Evolutionary conservation across 495 filamentous ascomycete species (phyloP), one percentile per base, ranked within the genome.

Genomic region (Podospora bellae-mahoneyi): DNA sequence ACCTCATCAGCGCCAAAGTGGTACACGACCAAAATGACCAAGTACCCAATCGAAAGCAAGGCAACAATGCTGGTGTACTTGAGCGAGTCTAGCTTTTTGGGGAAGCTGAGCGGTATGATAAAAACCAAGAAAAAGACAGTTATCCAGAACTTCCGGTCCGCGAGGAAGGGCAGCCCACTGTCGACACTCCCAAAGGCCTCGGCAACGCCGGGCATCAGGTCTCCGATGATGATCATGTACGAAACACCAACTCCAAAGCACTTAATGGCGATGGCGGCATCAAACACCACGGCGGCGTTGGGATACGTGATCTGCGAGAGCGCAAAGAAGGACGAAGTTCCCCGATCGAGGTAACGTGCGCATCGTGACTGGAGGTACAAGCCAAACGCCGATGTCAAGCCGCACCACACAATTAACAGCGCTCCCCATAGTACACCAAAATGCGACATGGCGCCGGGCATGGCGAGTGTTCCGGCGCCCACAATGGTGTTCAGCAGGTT

Each of bases 191-290:
- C 87, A 63, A 84, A 82, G 1, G 93, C 93, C 74, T 86, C 80
- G 0, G 95, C 88, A 9, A 99, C 95, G 4, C 92, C 95, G 2
- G 96, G 95, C 95, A 99, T 99, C 70, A 99, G 82, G 75, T 99
- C 95, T 19, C 95, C 95, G 72, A 99, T 98, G 71, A 99, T 97
- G 69, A 98, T 99, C 72, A 99, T 86, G 78, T 99, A 99, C 75
- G 93, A 96, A 56, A 98, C 91, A 7, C 90, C 96, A 19, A 99
- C 95, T n/a, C 87, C 95, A 79, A 98, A 98, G 76, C 95, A 99
- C 75, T 99, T 99, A 74, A 99, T 91, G 6, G 94, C 92, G 74
- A 99, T 99, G 0, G 95, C 95, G 4, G 89, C 90, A 80, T 99
- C 95, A 79, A 99, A 99, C 30, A 98, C 82, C 32, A 99, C 92